These are phyloP conservation scores for Cyclostephanos tholiformis DNA, from an alignment of 108 stramenopile species.

Conservation along the genomic window DNA sequence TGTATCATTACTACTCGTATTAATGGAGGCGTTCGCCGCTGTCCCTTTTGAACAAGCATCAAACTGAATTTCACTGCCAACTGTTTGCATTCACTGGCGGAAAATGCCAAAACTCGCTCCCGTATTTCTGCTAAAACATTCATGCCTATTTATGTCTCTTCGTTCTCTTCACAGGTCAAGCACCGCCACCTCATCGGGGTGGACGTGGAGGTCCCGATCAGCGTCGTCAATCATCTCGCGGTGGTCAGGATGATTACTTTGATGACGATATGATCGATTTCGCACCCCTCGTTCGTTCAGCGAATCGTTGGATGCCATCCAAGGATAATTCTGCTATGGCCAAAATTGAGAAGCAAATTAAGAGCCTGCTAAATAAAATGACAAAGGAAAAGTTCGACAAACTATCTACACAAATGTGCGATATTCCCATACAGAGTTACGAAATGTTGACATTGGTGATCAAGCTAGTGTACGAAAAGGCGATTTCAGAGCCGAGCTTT, in stretches of 20 bases:
- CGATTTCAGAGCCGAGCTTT: slow-evolving; percentile 87
- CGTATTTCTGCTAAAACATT: neutral
- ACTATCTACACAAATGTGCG: slow-evolving; percentile 72
- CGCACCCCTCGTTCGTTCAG: slow-evolving; percentile 61
- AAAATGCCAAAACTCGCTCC: neutral
- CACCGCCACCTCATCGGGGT: slow-evolving; percentile 33
- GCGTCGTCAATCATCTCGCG: slow-evolving; percentile 1
- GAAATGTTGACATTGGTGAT: slow-evolving; percentile 85
- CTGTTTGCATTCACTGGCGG: neutral
- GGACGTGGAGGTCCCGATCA: slow-evolving; percentile 23
- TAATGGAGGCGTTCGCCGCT: too few species aligned
- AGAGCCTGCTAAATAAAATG: slow-evolving; percentile 91
- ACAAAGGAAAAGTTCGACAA: slow-evolving; percentile 90
- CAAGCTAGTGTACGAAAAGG: slow-evolving; percentile 90
- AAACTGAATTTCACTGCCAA: too few species aligned
- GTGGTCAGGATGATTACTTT: slow-evolving; percentile 13
- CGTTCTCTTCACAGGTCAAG: slow-evolving; percentile 11
- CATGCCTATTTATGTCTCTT: neutral
- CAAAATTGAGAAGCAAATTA: slow-evolving; percentile 81
- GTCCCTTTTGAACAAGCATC: too few species aligned
- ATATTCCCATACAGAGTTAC: slow-evolving; percentile 75
- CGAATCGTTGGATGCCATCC: slow-evolving; percentile 75
- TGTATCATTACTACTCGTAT: neutral
- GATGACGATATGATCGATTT: slow-evolving; percentile 57
- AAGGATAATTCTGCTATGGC: slow-evolving; percentile 67